Evolutionary conservation across 805 yeast genomes (phyloP).

Genomic region (Hagleromyces aurorensis): DNA sequence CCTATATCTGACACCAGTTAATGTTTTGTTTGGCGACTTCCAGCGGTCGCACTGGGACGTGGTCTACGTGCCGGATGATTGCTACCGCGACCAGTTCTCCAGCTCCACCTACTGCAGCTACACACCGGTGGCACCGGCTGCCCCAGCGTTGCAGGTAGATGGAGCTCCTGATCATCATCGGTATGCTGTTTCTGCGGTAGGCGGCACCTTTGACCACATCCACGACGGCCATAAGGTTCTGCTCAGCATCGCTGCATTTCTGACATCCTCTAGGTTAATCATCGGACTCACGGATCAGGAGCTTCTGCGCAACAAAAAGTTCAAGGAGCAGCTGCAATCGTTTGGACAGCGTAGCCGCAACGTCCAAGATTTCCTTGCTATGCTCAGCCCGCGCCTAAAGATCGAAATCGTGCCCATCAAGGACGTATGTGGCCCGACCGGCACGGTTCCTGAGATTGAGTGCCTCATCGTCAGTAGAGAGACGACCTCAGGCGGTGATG

Average conservation of each 20-base stretch:
- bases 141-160: too few relatives aligned
- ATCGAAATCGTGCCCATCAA: slow-evolving; percentile 55
- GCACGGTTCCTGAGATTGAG: slow-evolving; percentile 60
- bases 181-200: slow-evolving; percentile 52
- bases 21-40: slow-evolving; percentile 17
- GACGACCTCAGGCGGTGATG: slow-evolving; percentile 64
- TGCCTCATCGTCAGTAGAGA: slow-evolving; percentile 78
- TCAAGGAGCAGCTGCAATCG: slow-evolving; percentile 52
- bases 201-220: slow-evolving; percentile 95
- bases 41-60: slow-evolving; percentile 1
- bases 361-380: slow-evolving; percentile 43
- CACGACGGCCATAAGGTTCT: slow-evolving; percentile 93
- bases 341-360: slow-evolving; percentile 42
- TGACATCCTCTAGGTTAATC: slow-evolving; percentile 49
- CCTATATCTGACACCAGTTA: slow-evolving; percentile 18
- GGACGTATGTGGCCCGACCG: slow-evolving; percentile 95
- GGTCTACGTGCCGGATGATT: slow-evolving; percentile 1
- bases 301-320: slow-evolving; percentile 68
- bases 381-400: slow-evolving; percentile 38
- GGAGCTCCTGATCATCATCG: slow-evolving; percentile 16
- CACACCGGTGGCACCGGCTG: too few relatives aligned
- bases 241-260: slow-evolving; percentile 60
- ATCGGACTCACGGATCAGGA: slow-evolving; percentile 80
- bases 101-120: too few relatives aligned
- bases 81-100: neutral